Evolutionary conservation across 495 filamentous ascomycete genomes (phyloP).

Genomic region (Astrocystis sublimbata): DNA sequence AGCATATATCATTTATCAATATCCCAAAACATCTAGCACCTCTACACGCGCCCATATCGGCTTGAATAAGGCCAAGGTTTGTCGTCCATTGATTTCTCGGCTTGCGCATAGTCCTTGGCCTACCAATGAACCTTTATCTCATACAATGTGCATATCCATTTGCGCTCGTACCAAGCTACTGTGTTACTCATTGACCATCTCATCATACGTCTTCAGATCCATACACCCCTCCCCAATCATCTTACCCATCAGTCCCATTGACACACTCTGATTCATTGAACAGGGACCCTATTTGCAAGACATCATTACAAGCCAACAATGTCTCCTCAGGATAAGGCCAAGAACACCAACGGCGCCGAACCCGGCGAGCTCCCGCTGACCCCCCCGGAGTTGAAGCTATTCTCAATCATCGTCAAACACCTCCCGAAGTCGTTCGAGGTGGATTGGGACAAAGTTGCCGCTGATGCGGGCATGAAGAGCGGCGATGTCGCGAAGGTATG

Average conservation of each 20-base stretch:
- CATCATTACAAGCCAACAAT: neutral
- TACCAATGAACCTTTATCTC: neutral
- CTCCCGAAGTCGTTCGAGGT: slow-evolving; percentile 20
- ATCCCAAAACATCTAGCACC: neutral
- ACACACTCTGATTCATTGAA: neutral
- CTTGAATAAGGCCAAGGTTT: neutral
- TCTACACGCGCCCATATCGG: neutral
- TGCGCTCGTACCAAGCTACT: no score
- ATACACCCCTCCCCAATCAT: neutral
- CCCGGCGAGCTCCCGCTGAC: neutral
- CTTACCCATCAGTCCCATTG: neutral
- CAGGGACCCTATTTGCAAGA: neutral
- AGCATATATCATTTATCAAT: neutral
- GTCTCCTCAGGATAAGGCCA: neutral
- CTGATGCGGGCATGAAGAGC: slow-evolving; percentile 22
- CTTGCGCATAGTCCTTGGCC: neutral
- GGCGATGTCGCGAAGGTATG: slow-evolving; percentile 23
- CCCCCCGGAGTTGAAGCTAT: slow-evolving; percentile 22
- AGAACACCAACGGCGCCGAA: neutral
- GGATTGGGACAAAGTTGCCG: slow-evolving; percentile 21
- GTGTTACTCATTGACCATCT: no score
- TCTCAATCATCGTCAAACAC: slow-evolving; percentile 19
- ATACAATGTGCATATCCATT: neutral
- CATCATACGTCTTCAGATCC: no score
- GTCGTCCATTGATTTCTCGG: neutral